Conservation (phyloP, 148 eudicot species). For the Pouteria glomerata region DNA sequence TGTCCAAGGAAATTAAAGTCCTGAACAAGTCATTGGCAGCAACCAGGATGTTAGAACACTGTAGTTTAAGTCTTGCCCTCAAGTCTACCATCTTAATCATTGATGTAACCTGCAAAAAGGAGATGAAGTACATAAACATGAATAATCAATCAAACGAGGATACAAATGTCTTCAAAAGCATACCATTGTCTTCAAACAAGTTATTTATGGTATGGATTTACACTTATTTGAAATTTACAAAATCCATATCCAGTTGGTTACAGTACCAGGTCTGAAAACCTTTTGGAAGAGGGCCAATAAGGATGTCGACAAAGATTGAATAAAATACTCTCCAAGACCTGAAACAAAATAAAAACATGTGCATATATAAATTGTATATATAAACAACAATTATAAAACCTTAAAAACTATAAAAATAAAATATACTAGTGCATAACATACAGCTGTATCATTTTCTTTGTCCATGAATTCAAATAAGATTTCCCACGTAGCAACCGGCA, state of each 20-base stretch:
- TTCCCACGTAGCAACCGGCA: slow-evolving; percentile 77
- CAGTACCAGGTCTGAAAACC: slow-evolving; percentile 63
- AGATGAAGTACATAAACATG: not conserved
- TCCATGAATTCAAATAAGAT: slow-evolving; percentile 55
- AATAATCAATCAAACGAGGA: not conserved
- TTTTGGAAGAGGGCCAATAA: slow-evolving; percentile 56
- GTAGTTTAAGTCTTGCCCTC: slow-evolving; percentile 41
- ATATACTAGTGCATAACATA: slow-evolving; percentile 19
- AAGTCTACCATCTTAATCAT: slow-evolving; percentile 45
- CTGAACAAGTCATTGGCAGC: slow-evolving; percentile 43
- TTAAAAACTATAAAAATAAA: too few species aligned
- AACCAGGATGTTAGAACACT: slow-evolving; percentile 40
- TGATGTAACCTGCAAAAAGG: slow-evolving; percentile 47
- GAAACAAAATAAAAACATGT: slow-evolving; percentile 14
- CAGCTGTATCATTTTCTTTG: slow-evolving; percentile 60
- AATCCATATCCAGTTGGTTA: slow-evolving; percentile 5
- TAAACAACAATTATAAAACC: not conserved
- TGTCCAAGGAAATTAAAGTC: slow-evolving; percentile 36
- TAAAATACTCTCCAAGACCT: slow-evolving; percentile 55
- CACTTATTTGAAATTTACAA: not conserved
- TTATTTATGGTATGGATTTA: not conserved
- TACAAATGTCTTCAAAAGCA: not conserved
- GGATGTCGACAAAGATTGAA: slow-evolving; percentile 69
- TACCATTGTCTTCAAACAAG: not conserved
- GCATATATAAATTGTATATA: not conserved